These are phyloP conservation scores for Rhinocladiella similis DNA, from an alignment of 2,329 filamentous ascomycete genomes.

Conservation along the genomic window DNA sequence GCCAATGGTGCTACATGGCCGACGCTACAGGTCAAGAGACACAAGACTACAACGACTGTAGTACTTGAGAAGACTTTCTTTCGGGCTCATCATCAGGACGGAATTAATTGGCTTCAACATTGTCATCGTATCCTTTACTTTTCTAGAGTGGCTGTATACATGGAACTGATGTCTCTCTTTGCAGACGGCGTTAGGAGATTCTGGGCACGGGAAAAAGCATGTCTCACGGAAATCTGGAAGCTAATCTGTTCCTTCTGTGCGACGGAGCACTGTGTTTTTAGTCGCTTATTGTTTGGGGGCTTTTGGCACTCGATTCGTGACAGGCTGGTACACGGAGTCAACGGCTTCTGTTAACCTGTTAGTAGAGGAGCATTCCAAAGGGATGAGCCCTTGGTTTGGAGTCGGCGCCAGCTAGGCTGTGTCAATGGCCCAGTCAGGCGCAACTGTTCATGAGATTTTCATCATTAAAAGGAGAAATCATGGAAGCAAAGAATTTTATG, in stretches of 20 bases:
- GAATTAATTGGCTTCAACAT: not conserved
- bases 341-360: no score
- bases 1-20: not conserved
- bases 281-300: no score
- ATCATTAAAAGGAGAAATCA: no score
- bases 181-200: not conserved
- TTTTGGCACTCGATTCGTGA: no score
- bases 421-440: no score
- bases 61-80: not conserved
- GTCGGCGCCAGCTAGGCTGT: no score
- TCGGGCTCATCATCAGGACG: not conserved
- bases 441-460: no score
- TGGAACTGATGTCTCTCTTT: not conserved
- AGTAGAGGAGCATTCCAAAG: no score
- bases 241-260: not conserved
- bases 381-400: no score
- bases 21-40: not conserved
- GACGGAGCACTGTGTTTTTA: no score
- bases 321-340: no score
- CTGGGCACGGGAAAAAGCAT: not conserved
- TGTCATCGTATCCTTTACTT: not conserved
- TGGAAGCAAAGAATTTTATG: no score
- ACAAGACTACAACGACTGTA: not conserved
- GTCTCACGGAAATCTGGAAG: not conserved
- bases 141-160: not conserved